These are phyloP conservation scores for Nicotiana attenuata DNA, from an alignment of 257 asterid genomes.

Conservation along the genomic window DNA sequence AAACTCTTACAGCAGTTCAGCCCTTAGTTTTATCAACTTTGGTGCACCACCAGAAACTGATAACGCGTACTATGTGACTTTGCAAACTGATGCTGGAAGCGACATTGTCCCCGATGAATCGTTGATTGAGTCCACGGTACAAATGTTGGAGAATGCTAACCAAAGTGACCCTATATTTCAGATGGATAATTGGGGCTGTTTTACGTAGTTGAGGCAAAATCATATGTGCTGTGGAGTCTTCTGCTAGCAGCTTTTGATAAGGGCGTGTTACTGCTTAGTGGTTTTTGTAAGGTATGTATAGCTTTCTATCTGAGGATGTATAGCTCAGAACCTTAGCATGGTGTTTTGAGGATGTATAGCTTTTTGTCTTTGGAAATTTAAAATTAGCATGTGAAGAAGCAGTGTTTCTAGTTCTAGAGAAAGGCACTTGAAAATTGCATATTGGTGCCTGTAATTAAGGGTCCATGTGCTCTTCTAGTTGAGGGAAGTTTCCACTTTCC, in stretches of 20 bases:
- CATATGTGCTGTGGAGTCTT: background rate
- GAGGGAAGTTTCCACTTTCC: background rate
- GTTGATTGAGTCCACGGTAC: slow-evolving; percentile 27
- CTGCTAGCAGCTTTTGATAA: background rate
- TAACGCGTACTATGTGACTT: slow-evolving; percentile 39
- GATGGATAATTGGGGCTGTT: slow-evolving; percentile 32
- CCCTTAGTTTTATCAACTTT: slow-evolving; percentile 28
- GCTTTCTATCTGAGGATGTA: background rate
- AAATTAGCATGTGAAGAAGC: too few species aligned
- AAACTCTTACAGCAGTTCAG: slow-evolving; percentile 1
- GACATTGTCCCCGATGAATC: slow-evolving; percentile 28
- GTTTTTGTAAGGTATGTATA: background rate
- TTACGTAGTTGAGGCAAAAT: background rate
- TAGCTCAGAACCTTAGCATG: background rate
- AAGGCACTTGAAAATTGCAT: background rate
- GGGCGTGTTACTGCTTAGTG: background rate
- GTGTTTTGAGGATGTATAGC: background rate
- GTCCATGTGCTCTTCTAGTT: background rate
- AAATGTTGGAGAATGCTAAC: slow-evolving; percentile 35
- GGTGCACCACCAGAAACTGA: slow-evolving; percentile 24
- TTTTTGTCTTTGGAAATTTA: too few species aligned
- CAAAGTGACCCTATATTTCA: slow-evolving; percentile 42
- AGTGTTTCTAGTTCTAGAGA: too few species aligned
- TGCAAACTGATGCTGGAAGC: slow-evolving; percentile 20
- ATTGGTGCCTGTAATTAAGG: background rate